Evolutionary conservation across 2,329 filamentous ascomycete genomes (phyloP), one percentile per base, ranked within the genome.

Genomic region (Alternaria viburni): DNA sequence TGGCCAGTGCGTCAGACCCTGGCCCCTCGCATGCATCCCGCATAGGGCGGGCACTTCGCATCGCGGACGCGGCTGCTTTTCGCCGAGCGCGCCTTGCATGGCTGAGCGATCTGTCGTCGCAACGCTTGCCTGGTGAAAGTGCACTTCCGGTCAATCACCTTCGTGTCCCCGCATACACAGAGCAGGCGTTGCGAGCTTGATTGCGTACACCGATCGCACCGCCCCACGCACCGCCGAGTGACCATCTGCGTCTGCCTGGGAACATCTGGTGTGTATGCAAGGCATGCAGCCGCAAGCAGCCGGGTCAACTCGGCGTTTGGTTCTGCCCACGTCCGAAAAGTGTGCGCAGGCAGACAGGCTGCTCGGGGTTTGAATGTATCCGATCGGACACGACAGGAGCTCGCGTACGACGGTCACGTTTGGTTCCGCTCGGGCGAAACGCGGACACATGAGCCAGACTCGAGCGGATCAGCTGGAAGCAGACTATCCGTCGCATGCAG

Each of bases 381-480:
- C 66, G 66, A 60, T 58, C 49, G 59, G 58, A 59, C 41, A 54
- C 57, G 45, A 51, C 11, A 52, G 55, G 55, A 45, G 50, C 28
- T 54, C 50, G 47, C 19, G 32, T 23, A 47, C 45, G 32, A 60
- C 57, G 58, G 56, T 63, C 61, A 55, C 61, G 60, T 54, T 36
- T 45, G 61, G 28, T 47, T 65, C 66, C 66, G 67, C 62, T 71
- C 68, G 68, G 71, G 62, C 68, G 57, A 69, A 66, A 72, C 67
- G 57, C 71, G 69, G 70, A 51, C 62, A 64, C n/a, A 30, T 50
- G 17, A 44, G 30, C 12, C 21, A 46, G 57, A 19, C 36, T 36
- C 54, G 57, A 62, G 60, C 63, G 66, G 66, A 68, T 54, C 36
- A 68, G 61, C 12, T 25, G 28, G 26, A 17, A 55, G 17, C 45